Evolutionary conservation across 768 basidiomycete species (phyloP).

Genomic region (Lactifluus echinatus): DNA sequence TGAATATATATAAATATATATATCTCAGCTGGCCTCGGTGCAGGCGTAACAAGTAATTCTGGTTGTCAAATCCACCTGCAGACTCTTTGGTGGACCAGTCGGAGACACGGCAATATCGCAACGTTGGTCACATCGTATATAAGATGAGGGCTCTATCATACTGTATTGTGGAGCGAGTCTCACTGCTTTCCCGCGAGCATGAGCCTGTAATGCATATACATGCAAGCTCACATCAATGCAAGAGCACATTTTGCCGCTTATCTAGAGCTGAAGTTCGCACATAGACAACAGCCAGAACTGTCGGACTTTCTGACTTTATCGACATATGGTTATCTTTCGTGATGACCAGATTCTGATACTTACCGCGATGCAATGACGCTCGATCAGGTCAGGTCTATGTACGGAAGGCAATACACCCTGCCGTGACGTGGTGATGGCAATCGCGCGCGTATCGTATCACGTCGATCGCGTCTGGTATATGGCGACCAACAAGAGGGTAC

Average conservation of each 20-base stretch:
- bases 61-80: slow-evolving; percentile 97
- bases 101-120: slow-evolving; percentile 88
- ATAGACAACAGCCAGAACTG: slow-evolving; percentile 69
- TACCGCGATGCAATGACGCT: background rate
- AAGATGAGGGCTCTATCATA: slow-evolving; percentile 83
- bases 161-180: slow-evolving; percentile 90
- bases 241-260: slow-evolving; percentile 98
- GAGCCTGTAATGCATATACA: background rate
- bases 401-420: slow-evolving; percentile 69
- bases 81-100: slow-evolving; percentile 92
- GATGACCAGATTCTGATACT: background rate
- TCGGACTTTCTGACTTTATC: slow-evolving; percentile 83
- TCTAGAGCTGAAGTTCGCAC: slow-evolving; percentile 82
- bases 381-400: too few species aligned
- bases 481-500: slow-evolving; percentile 84
- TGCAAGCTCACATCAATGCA: slow-evolving; percentile 21
- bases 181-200: slow-evolving; percentile 87
- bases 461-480: slow-evolving; percentile 86
- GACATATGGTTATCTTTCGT: slow-evolving; percentile 75
- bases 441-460: slow-evolving; percentile 74
- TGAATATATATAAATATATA: too few species aligned
- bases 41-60: slow-evolving; percentile 84
- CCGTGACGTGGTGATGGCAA: slow-evolving; percentile 69
- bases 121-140: slow-evolving; percentile 94
- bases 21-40: slow-evolving; percentile 76